phyloP scores from a whole-genome alignment of 148 eudicot species.

The Silene conica region DNA sequence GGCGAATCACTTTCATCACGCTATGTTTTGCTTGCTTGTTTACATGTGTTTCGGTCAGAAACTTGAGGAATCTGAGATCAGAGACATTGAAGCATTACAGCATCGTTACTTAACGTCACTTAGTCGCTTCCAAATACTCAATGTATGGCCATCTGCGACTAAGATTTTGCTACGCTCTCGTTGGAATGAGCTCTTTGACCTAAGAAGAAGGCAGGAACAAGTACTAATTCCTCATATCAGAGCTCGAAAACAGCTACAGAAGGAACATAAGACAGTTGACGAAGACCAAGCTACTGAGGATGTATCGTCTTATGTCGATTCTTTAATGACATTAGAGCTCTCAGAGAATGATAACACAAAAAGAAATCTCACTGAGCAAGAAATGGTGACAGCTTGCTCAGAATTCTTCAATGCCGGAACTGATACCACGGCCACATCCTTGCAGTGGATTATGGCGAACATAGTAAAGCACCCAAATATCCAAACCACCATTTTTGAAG shows the following conservation, averaged over 20 bases:
- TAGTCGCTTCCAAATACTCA: constrained; percentile 34
- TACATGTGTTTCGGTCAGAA: constrained; percentile 68
- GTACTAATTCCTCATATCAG: constrained; percentile 46
- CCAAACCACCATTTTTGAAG: constrained; percentile 47
- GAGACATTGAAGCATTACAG: constrained; percentile 32
- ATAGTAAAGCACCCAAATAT: constrained; percentile 44
- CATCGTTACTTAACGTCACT: constrained; percentile 25
- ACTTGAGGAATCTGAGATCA: constrained; percentile 41
- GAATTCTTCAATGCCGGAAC: constrained; percentile 67
- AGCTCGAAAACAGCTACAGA: constrained; percentile 25
- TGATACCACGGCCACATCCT: constrained; percentile 56
- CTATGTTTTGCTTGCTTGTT: constrained; percentile 59
- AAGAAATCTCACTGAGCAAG: constrained; percentile 30
- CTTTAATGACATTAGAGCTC: constrained; percentile 43
- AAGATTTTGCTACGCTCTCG: constrained; percentile 37
- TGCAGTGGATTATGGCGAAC: constrained; percentile 77
- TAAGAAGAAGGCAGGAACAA: constrained; percentile 31
- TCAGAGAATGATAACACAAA: constrained; percentile 37
- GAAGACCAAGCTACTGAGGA: constrained; percentile 1
- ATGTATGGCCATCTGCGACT: constrained; percentile 43
- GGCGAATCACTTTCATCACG: constrained; percentile 48
- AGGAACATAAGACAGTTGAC: neutral
- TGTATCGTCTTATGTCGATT: constrained; percentile 51
- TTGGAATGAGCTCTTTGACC: constrained; percentile 42
- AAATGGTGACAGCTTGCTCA: constrained; percentile 34